These are phyloP conservation scores for Fusarium fracticaudum DNA, from an alignment of 2,329 filamentous ascomycete species.

Conservation along the genomic window DNA sequence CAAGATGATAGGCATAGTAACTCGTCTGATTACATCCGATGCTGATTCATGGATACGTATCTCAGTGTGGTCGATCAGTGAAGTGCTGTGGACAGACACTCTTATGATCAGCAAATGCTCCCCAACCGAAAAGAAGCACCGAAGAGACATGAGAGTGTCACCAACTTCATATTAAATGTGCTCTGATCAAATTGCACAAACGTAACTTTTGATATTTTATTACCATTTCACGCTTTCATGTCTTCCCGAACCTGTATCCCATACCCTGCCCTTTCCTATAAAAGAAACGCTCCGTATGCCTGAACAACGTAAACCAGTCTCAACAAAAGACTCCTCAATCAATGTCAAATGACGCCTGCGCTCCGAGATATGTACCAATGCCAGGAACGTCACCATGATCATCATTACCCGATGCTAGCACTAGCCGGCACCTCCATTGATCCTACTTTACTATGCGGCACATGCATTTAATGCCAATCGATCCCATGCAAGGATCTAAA, in stretches of 20 bases:
- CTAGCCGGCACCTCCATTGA: slow-evolving; percentile 7
- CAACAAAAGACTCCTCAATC: slow-evolving; percentile 11
- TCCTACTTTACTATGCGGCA: slow-evolving; percentile 19
- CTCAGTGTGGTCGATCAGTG: not conserved
- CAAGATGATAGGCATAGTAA: slow-evolving; percentile 14
- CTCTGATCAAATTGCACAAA: not conserved
- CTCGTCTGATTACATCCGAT: not conserved
- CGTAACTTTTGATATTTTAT: not conserved
- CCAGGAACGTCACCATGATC: slow-evolving; percentile 27
- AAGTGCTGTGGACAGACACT: not conserved
- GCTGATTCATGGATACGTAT: not conserved
- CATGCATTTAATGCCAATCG: slow-evolving; percentile 9
- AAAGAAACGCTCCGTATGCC: slow-evolving; percentile 20
- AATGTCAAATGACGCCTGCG: slow-evolving; percentile 28
- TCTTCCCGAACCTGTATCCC: not conserved
- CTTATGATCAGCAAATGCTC: too few species aligned
- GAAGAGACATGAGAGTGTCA: not conserved
- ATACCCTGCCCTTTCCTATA: not conserved
- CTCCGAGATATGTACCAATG: slow-evolving; percentile 27
- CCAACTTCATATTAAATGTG: not conserved
- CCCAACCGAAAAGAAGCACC: not conserved
- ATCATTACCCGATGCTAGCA: slow-evolving; percentile 25
- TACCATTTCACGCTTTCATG: not conserved
- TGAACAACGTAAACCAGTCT: slow-evolving; percentile 24
- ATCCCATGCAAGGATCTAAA: not conserved